Base-by-base conservation (phyloP, 495 filamentous ascomycete species). In the Chaetomium fimeti region DNA sequence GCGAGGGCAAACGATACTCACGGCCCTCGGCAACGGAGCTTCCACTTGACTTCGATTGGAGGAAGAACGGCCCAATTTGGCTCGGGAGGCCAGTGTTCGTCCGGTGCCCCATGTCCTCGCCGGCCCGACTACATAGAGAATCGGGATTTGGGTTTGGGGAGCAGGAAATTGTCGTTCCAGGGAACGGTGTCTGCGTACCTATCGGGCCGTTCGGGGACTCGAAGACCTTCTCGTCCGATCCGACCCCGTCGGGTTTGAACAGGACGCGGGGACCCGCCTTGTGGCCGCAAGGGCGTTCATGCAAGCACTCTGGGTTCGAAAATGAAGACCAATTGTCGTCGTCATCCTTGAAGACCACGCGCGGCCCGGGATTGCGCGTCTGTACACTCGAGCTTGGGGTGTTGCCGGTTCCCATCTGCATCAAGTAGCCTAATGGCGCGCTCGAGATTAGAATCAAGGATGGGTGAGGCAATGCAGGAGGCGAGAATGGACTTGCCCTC, bases 61-160 rank as follows among this genome's bases (percentile, higher is more conserved):
- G 60, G 5, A 66, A 5, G 22, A 62, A 62, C 5, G 64, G 64
- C 7, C 64, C 64, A n/a, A 62, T 5, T 0, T 27, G 25, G 47
- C 40, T 40, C 20, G 54, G 64, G 9, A 53, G 36, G 13, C 9
- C 25, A 18, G 12, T 40, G 12, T n/a, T 56, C 25, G 24, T 45
- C 6, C 47, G 11, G 57, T 9, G 13, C n/a, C 9, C 20, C 25
- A 38, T 38, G n/a, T 15, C 25, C 7, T 43, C 15, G n/a, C 60
- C 22, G 6, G 32, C 2, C 5, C 38, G 7, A 18, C 3, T 8
- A 7, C 18, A 3, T 16, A 20, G 11, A 22, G 22, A 28, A 29
- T 18, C 20, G 13, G 32, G 12, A 12, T 18, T 43, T 16, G 36
- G 32, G 20, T 16, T 32, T 5, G 29, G 36, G 25, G 24, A 16